Base-by-base conservation (phyloP, 1,284 basidiomycete species). In the Singerocomus rubriflavus region DNA sequence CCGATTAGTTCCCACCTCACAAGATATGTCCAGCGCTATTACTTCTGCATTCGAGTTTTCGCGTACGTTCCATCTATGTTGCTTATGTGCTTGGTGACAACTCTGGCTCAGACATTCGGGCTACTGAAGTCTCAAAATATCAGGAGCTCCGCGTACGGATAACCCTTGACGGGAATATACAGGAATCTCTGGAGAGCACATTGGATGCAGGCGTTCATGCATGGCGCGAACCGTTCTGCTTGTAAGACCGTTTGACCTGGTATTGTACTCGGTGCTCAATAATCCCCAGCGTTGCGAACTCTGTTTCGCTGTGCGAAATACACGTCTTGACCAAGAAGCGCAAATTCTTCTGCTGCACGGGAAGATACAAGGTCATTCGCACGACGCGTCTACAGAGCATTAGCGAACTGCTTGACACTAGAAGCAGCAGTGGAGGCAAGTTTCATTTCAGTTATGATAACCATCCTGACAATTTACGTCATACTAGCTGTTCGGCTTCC, bases 371-470 rank as follows among this genome's bases (percentile, higher is more conserved):
- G 41, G 17, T 38, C 30, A 46, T 64, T 38, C 62, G 63, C 50
- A 65, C 62, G 58, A 64, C 63, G 57, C 65, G 64, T 59, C 58
- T 43, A 13, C 62, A 57, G 42, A 44, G 42, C 50, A 37, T 64
- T 46, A 29, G 54, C 37, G 48, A 68, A 48, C 54, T 64, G 30
- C 57, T 64, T 48, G 64, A 54, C 62, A 55, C 54, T 53, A 50
- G 64, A 67, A 62, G 49, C 49, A 54, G 46, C 55, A 36, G 47
- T 50, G 65, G 64, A 50, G 64, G 63, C 48, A 59, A 50, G 63
- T 56, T 61, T 68, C 65, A 65, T 64, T 66, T 66, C 30, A 65
- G 55, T 42, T 56, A 54, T 56, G 60, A 62, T 65, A 58, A 59
- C 61, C 42, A 11, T 55, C 50, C 58, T 66, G 21, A 63, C 40